Base-by-base conservation (phyloP, 164 flowering plant species). In the Nymphaea colorata region DNA sequence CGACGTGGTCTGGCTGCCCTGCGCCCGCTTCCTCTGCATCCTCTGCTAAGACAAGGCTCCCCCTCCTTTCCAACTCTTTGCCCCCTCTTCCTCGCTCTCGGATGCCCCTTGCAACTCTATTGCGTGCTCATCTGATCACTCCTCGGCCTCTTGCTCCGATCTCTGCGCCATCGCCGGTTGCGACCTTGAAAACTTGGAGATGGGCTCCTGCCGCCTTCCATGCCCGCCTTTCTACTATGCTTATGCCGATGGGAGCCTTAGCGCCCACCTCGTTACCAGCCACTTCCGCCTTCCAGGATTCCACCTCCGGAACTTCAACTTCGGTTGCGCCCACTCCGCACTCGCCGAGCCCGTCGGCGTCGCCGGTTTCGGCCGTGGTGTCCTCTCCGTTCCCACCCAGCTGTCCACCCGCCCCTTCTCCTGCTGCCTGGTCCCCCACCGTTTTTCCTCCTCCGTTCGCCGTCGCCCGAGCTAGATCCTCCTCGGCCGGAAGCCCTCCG, bases 1-100 rank as follows among this genome's bases (percentile, higher is more conserved):
- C 79, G 98, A 94, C 79, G 83, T 91, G 44, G 93, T 94, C 66
- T 91, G 96, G 97, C 76, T 88, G 78, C 97, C 97, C 18, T 94
- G 96, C 60, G 64, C 79, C 36, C 97, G 97, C 0, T 93, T 93
- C 66, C 80, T 80, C 25, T 93, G 98, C 73, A 86, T 93, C 6
- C 88, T 93, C 73, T 93, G 97, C 70, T 94, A 91, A 66, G 85
- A 82, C 62, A 81, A 87, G 66, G 73, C 69, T 3, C 16, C 7
- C 5, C 41, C 64, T 61, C 16, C 16, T n/a, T 61, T n/a, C 41
- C 67, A 66, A 68, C 42, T 42, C 82, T 14, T 10, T 73, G 47
- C 7, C 70, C 5, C 6, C 73, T 53, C 61, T 59, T 5, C 80
- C 76, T 3, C 73, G 74, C 62, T 85, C 6, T 68, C 85, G 61